These are phyloP conservation scores for Entonaema liquescens DNA, from an alignment of 495 filamentous ascomycete species.

Conservation along the genomic window DNA sequence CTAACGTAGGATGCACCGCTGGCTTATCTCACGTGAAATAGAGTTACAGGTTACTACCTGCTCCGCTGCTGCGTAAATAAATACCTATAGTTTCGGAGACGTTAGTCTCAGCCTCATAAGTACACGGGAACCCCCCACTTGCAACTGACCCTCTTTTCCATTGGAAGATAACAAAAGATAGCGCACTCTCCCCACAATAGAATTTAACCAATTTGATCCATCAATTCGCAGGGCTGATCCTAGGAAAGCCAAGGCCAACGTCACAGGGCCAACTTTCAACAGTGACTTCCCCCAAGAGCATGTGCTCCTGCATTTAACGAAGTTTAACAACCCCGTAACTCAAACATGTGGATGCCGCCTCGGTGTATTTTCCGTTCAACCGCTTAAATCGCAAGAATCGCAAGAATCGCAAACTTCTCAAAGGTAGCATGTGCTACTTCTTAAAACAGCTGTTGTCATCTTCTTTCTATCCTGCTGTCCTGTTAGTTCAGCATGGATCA, in stretches of 20 bases:
- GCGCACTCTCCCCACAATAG: constrained; percentile 28
- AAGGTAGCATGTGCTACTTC: constrained; percentile 43
- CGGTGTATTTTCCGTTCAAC: constrained; percentile 5
- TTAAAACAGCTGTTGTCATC: constrained; percentile 22
- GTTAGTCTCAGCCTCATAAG: constrained; percentile 31
- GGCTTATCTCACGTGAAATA: constrained; percentile 1
- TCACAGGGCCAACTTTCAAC: constrained; percentile 32
- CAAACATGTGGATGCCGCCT: constrained; percentile 27
- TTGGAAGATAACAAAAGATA: constrained; percentile 3
- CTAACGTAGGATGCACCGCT: not conserved
- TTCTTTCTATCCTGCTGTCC: constrained; percentile 35
- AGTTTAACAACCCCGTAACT: constrained; percentile 8
- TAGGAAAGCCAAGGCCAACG: constrained; percentile 21
- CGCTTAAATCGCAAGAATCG: not conserved
- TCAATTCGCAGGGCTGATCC: constrained; percentile 41
- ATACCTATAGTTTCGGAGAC: too few species aligned
- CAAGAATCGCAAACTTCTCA: too few species aligned
- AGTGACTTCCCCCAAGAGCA: not conserved
- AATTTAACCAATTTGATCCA: constrained; percentile 35
- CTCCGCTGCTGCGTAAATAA: not conserved
- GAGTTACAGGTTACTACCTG: not conserved
- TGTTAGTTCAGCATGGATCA: constrained; percentile 48
- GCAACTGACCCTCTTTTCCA: constrained; percentile 24
- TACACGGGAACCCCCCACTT: constrained; percentile 4
- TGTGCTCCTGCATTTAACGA: constrained; percentile 20